Base-by-base conservation (phyloP, 345 rosid species). In the Populus ilicifolia region DNA sequence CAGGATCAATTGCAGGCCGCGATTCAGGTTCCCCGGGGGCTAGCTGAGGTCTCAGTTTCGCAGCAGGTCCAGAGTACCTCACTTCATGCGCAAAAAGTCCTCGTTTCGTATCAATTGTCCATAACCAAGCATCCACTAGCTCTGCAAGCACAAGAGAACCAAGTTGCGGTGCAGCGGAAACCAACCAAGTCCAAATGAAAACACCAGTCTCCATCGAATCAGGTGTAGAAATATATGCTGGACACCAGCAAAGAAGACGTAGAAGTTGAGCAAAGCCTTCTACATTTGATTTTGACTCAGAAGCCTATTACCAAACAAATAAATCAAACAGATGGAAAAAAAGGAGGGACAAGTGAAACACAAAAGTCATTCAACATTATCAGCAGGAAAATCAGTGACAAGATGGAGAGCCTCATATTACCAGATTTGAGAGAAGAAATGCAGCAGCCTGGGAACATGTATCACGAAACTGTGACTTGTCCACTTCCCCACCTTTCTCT, bases 111-210 rank as follows among this genome's bases (percentile, higher is more conserved):
- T 94, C 99, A 77, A 96, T 92, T 85, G 98, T 96, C 99, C 99
- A 96, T 79, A 94, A 83, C 99, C 99, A 96, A 70, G 99, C 99
- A 92, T 93, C 99, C 80, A 96, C 98, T 79, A 96, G 98, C 85
- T 96, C 98, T 5, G 97, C 97, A 83, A 96, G 96, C 83, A 96
- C 91, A 76, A 96, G 90, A 77, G 97, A 91, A 39, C 94, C 99
- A 73, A 92, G 84, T 83, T 90, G 93, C 13, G 99, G 97, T 80
- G 99, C 97, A 75, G 98, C 94, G 77, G 99, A 92, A 83, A 96
- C 98, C 85, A 96, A 83, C 99, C 99, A 96, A 72, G 98, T 92
- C 99, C 99, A 96, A 75, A 92, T 88, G 80, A 94, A 96, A 83
- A 94, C 91, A 67, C 99, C 98, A 67, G 97, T 92, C 82, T 94